Conservation (phyloP, 495 filamentous ascomycete species). For the Penicillium bialowiezense region DNA sequence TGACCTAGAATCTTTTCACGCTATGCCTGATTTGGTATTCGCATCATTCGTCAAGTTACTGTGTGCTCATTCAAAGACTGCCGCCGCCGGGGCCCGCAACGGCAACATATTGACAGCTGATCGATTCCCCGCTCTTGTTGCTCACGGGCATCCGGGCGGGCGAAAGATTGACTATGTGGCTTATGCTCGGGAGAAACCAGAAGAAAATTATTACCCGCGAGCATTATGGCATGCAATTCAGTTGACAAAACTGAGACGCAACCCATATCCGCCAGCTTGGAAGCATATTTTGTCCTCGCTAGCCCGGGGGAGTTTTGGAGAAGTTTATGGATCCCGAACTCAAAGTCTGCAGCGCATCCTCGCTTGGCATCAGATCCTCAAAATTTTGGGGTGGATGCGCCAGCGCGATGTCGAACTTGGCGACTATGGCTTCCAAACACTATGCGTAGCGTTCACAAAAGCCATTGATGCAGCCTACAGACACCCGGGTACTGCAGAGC, state of each 20-base stretch:
- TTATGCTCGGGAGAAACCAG: constrained; percentile 14
- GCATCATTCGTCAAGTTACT: constrained; percentile 50
- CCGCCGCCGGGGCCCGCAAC: neutral
- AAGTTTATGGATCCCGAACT: constrained; percentile 12
- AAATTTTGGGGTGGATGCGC: constrained; percentile 38
- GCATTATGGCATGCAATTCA: constrained; percentile 43
- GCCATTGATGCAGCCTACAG: constrained; percentile 34
- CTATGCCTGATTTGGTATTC: constrained; percentile 42
- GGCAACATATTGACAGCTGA: constrained; percentile 25
- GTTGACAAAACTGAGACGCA: constrained; percentile 32
- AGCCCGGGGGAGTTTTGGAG: constrained; percentile 16
- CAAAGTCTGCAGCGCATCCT: constrained; percentile 31
- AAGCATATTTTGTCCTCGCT: constrained; percentile 31
- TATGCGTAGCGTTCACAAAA: constrained; percentile 46
- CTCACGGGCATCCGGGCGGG: neutral
- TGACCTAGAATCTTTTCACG: constrained; percentile 20
- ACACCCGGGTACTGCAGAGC: constrained; percentile 22
- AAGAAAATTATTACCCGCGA: constrained; percentile 22
- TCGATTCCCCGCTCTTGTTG: constrained; percentile 31
- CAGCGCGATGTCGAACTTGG: constrained; percentile 36
- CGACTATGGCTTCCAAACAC: constrained; percentile 38
- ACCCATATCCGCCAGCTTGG: constrained; percentile 40
- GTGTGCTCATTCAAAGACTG: constrained; percentile 25
- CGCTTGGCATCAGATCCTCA: constrained; percentile 41
- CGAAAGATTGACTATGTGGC: constrained; percentile 19